Percentiles rank a stretch among this genome's conserved stretches.
Conservation (phyloP, 257 asterid genomes). For the Parsonsia alboflavescens region DNA sequence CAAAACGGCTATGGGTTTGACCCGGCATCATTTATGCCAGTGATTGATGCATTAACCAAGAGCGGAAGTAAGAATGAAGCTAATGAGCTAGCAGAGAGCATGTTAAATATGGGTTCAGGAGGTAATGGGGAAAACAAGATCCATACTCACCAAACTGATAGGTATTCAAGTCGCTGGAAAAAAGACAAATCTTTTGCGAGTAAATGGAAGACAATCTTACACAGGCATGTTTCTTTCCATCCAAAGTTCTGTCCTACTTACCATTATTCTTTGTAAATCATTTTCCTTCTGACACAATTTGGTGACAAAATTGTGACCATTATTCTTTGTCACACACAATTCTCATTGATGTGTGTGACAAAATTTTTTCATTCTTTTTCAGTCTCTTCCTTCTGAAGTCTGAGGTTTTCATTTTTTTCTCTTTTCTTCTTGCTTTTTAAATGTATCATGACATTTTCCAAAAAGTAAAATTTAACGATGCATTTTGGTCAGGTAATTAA, state of each 20-base stretch:
- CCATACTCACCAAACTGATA: conserved; percentile 16
- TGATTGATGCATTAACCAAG: conserved; percentile 60
- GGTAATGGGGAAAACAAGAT: conserved; percentile 39
- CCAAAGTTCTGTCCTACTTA: not conserved
- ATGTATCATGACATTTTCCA: not conserved
- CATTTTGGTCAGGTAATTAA: not conserved
- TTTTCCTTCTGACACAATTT: not conserved
- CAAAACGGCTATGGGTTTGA: conserved; percentile 61
- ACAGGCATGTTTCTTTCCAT: conserved; percentile 44
- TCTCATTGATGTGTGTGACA: not conserved
- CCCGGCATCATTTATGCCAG: conserved; percentile 79
- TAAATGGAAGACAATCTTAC: conserved; percentile 66
- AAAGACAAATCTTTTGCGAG: conserved; percentile 32
- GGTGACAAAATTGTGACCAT: no score
- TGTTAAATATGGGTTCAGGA: conserved; percentile 61
- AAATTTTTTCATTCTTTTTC: not conserved
- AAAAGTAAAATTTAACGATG: not conserved
- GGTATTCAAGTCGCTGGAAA: conserved; percentile 28
- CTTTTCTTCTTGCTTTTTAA: not conserved
- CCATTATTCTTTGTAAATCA: not conserved
- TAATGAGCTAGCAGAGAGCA: conserved; percentile 62
- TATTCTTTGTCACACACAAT: no score
- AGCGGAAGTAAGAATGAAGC: conserved; percentile 62
- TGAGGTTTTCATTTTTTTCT: no score
- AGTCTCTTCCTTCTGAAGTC: no score